phyloP scores from a whole-genome alignment of 164 flowering plant genomes.

The Macadamia integrifolia region DNA sequence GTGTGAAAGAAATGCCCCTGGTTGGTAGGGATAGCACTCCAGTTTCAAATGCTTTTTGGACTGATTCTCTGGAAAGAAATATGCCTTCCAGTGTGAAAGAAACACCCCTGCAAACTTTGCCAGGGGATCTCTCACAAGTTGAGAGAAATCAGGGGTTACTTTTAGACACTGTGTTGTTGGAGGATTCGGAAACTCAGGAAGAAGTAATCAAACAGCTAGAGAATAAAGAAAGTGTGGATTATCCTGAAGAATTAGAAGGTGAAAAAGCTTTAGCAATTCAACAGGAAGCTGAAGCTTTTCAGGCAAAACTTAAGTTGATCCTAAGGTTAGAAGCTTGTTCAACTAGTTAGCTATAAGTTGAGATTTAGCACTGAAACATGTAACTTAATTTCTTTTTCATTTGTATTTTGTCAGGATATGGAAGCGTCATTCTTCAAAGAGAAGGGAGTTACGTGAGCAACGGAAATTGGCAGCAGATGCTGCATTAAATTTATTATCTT shows the following conservation, averaged over 20 bases:
- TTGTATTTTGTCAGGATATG: constrained; percentile 54
- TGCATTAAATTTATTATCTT: constrained; percentile 61
- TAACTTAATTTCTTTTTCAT: constrained; percentile 3
- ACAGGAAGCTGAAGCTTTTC: constrained; percentile 54
- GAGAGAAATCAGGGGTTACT: constrained; percentile 14
- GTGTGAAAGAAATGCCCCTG: constrained; percentile 18
- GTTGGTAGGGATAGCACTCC: constrained; percentile 18
- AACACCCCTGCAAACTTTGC: constrained; percentile 18
- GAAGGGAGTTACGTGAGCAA: constrained; percentile 54
- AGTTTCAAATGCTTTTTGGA: constrained; percentile 17
- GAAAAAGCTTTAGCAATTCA: constrained; percentile 20
- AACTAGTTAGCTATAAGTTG: constrained; percentile 2
- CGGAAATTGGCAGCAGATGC: constrained; percentile 60
- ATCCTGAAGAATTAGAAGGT: constrained; percentile 26
- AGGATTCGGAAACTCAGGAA: constrained; percentile 14
- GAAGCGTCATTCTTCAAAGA: constrained; percentile 55
- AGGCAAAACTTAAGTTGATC: constrained; percentile 71
- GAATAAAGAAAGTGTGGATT: constrained; percentile 21
- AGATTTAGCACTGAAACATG: not conserved
- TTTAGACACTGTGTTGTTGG: constrained; percentile 13
- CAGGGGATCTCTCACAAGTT: constrained; percentile 15
- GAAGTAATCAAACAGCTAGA: constrained; percentile 14
- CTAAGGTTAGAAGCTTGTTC: constrained; percentile 45
- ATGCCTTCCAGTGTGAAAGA: constrained; percentile 13
- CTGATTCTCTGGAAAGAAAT: constrained; percentile 14